phyloP scores from a whole-genome alignment of 805 yeast genomes.

The Priceomyces medius region DNA sequence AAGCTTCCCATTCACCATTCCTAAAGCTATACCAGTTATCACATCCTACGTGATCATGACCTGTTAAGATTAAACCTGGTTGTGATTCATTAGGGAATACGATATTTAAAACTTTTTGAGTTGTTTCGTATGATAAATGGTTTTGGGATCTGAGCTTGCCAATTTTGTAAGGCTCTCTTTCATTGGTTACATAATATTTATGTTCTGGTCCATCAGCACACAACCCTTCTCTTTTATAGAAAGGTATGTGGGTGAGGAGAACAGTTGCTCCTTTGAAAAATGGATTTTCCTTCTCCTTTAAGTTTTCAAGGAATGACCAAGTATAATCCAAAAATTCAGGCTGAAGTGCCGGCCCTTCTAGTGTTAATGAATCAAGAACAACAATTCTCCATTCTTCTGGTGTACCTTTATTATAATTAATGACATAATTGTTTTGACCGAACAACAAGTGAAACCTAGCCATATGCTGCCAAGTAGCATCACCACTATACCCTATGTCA shows the following conservation, averaged over 20 bases:
- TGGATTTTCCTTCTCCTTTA: conserved; percentile 47
- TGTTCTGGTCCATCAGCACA: conserved; percentile 84
- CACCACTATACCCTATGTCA: conserved; percentile 94
- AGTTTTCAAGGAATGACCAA: conserved; percentile 67
- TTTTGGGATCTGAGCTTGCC: conserved; percentile 81
- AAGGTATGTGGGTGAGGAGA: conserved; percentile 84
- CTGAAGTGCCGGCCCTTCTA: conserved; percentile 90
- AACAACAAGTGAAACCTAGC: conserved; percentile 69
- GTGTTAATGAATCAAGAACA: conserved; percentile 75
- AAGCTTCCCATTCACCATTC: conserved; percentile 58
- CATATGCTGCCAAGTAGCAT: conserved; percentile 89
- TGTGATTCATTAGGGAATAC: conserved; percentile 60
- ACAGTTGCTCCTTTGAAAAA: conserved; percentile 74
- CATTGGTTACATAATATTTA: conserved; percentile 47
- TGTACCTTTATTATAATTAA: conserved; percentile 62
- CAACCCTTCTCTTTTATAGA: conserved; percentile 75
- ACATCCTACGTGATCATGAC: conserved; percentile 97
- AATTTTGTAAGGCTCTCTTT: conserved; percentile 63
- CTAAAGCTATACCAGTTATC: conserved; percentile 57
- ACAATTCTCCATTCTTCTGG: conserved; percentile 83
- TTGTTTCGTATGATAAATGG: conserved; percentile 66
- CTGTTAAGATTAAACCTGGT: conserved; percentile 82
- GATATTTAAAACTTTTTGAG: conserved; percentile 68
- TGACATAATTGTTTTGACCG: conserved; percentile 84
- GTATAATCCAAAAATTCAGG: conserved; percentile 65